Percentiles rank a stretch among this genome's conserved stretches.
Conservation (phyloP, 345 rosid genomes). For the Durio zibethinus region DNA sequence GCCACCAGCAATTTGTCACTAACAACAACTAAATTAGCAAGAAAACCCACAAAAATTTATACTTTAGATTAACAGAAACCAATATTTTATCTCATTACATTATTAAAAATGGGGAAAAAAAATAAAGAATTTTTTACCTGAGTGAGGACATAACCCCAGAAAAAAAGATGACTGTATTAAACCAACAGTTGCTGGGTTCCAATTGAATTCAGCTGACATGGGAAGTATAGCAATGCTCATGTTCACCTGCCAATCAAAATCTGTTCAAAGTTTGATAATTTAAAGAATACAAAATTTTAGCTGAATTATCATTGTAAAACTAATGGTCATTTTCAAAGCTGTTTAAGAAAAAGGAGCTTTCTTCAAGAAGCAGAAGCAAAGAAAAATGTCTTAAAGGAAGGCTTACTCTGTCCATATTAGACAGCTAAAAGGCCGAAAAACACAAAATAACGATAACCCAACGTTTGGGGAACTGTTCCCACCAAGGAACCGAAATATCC, state of each 20-base stretch:
- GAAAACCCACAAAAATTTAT: not conserved
- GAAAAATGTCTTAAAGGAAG: not conserved
- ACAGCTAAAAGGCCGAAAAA: conserved; percentile 82
- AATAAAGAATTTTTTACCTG: conserved; percentile 40
- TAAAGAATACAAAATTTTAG: not conserved
- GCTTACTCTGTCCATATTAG: conserved; percentile 90
- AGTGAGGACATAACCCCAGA: conserved; percentile 96
- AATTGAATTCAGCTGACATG: conserved; percentile 88
- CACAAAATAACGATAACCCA: conserved; percentile 86
- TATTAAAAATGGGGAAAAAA: not conserved
- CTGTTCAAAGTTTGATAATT: conserved; percentile 25
- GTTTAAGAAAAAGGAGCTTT: not conserved
- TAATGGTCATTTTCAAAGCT: not conserved
- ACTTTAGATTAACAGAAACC: not conserved
- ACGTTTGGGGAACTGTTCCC: conserved; percentile 87
- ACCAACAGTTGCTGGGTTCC: conserved; percentile 89
- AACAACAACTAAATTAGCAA: not conserved
- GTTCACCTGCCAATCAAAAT: conserved; percentile 63
- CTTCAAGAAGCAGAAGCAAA: not conserved
- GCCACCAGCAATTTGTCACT: conserved; percentile 80
- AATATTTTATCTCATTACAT: not conserved
- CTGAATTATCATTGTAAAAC: not conserved
- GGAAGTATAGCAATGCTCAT: conserved; percentile 99
- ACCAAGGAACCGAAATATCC: conserved; percentile 52
- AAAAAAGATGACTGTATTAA: conserved; percentile 89